Evolutionary conservation across 768 basidiomycete genomes (phyloP).

Genomic region (Pleurotus salmoneostramineus): DNA sequence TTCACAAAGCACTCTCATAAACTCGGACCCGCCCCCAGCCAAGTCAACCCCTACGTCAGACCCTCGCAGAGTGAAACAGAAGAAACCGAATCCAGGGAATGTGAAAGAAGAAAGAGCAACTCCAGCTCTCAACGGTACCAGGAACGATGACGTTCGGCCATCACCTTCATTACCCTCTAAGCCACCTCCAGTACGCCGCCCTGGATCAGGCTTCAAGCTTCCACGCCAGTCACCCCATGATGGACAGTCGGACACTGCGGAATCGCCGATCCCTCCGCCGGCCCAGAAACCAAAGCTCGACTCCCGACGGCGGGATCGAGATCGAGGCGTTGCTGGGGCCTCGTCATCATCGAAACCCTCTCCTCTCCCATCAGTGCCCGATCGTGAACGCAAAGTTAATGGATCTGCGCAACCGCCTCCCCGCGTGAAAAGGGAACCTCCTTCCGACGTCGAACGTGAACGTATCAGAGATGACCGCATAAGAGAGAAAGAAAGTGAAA

Average conservation of each 20-base stretch:
- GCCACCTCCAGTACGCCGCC: conserved; percentile 21
- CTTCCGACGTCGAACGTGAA: conserved; percentile 17
- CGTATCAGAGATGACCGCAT: conserved; percentile 9
- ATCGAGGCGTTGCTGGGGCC: conserved; percentile 12
- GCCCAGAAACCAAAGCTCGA: conserved; percentile 11
- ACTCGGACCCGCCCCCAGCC: conserved; percentile 24
- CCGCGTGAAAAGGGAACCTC: conserved; percentile 15
- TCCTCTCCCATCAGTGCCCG: conserved; percentile 20
- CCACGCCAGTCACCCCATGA: conserved; percentile 20
- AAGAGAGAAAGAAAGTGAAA: conserved; percentile 5
- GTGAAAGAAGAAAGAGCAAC: conserved; percentile 47
- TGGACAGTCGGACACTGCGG: neutral
- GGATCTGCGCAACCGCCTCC: conserved; percentile 9
- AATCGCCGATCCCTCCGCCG: conserved; percentile 13
- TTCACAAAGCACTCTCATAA: neutral
- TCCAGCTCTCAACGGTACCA: conserved; percentile 16
- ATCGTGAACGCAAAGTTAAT: conserved; percentile 20
- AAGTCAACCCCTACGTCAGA: conserved; percentile 46
- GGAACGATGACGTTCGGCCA: conserved; percentile 9
- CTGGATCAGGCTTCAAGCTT: conserved; percentile 45
- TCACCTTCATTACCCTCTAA: conserved; percentile 5
- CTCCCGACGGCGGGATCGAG: conserved; percentile 15
- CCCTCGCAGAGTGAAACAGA: conserved; percentile 41
- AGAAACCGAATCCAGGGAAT: conserved; percentile 36
- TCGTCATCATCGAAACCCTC: conserved; percentile 30